Evolutionary conservation across 164 flowering plant species (phyloP).

Genomic region (Platanus orientalis): DNA sequence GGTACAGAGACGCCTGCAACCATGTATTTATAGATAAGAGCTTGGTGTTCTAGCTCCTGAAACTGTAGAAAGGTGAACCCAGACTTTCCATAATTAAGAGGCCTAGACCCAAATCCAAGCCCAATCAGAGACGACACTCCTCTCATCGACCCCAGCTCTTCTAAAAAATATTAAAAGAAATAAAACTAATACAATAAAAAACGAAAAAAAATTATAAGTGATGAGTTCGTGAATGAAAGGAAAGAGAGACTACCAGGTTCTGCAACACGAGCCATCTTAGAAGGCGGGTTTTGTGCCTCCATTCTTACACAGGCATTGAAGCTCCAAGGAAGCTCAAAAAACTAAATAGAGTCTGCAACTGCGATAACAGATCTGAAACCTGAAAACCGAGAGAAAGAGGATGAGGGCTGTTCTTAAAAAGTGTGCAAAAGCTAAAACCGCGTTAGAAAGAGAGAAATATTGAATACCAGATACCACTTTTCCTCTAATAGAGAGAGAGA

Average conservation of each 20-base stretch:
- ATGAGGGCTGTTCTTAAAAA: not conserved
- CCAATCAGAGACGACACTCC: not conserved
- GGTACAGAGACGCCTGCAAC: constrained; percentile 34
- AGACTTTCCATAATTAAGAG: not conserved
- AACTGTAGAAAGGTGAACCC: constrained; percentile 33
- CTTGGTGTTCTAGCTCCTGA: constrained; percentile 34
- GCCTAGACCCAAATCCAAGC: not conserved
- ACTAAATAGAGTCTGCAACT: not conserved
- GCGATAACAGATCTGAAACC: constrained; percentile 2
- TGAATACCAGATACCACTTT: not conserved
- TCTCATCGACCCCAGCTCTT: constrained; percentile 1
- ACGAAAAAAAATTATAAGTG: not conserved
- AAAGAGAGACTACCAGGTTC: not conserved
- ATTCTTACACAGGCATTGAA: not conserved
- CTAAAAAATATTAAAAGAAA: not conserved
- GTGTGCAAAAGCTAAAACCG: not conserved
- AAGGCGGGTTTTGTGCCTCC: constrained; percentile 4
- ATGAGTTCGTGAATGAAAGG: not conserved
- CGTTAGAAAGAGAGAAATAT: not conserved
- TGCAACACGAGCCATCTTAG: not conserved
- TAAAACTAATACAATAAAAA: not conserved
- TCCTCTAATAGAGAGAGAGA: too few relatives aligned
- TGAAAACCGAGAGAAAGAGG: not conserved
- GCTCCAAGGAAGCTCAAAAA: not conserved
- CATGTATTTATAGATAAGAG: constrained; percentile 28